Evolutionary conservation across 441 rosid species (phyloP), one percentile per base, ranked within the genome.

Genomic region (Populus hybrid): DNA sequence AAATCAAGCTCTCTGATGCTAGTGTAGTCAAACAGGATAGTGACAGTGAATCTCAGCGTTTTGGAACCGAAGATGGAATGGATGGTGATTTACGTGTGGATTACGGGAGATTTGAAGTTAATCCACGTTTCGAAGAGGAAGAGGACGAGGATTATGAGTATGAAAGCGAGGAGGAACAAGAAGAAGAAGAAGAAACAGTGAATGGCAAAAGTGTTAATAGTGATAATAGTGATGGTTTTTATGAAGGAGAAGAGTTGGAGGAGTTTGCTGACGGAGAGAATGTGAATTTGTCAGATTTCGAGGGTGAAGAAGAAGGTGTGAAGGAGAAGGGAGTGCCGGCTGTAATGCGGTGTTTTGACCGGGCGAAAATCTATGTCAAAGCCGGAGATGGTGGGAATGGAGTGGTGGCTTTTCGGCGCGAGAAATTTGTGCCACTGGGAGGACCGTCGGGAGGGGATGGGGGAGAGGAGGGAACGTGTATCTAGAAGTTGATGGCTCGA

Each of bases 391-490:
- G 98, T 20, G 97, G 98, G 72, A 93, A 94, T 28, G 99, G 99
- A 14, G 96, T 92, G 18, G 91, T 91, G 78, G 99, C 97, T 8
- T 93, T 95, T 84, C 91, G 98, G 20, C 83, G 96, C 7, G 97
- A 95, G 78, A 95, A 95, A 78, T 93, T 81, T 26, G 94, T 93
- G 80, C 99, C 98, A 10, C 46, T 90, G 67, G 98, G 99, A 16
- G 99, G 97, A 1, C 99, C 98, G 2, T 95, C 99, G 0, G 98
- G 99, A 20, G 99, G 99, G 23, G 94, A 95, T 77, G 98, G 98
- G 70, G 98, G n/a, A 91, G 89, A 81, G 99, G 98, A 38, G 99
- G 98, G 35, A 88, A 93, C 82, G 93, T 93, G 68, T 90, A 90
- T 72, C 79, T 95, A 70, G 93, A 91, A 79, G 99, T 93, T 16